Percentiles rank a stretch among this genome's conserved stretches.
Conservation (phyloP, 1,139 yeast genomes). For the Candida labiduridarum region DNA sequence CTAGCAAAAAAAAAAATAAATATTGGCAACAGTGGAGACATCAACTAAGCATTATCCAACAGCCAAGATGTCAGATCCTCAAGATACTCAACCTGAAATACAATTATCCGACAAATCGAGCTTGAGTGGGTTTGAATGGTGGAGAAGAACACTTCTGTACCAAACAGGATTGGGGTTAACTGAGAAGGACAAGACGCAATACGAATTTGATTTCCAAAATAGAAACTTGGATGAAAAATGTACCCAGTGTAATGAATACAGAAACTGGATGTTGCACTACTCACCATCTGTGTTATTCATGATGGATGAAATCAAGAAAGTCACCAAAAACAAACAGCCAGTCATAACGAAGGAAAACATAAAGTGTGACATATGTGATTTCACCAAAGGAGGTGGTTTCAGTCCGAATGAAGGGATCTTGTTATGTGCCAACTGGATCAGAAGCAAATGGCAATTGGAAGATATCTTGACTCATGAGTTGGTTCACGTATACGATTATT, state of each 20-base stretch:
- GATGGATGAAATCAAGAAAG: slow-evolving; percentile 78
- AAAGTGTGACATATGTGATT: slow-evolving; percentile 83
- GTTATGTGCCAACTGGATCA: slow-evolving; percentile 82
- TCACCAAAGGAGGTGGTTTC: slow-evolving; percentile 88
- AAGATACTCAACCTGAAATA: slow-evolving; percentile 7
- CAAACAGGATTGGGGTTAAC: slow-evolving; percentile 71
- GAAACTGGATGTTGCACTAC: slow-evolving; percentile 77
- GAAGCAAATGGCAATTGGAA: slow-evolving; percentile 80
- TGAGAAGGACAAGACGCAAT: slow-evolving; percentile 54
- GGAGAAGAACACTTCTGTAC: slow-evolving; percentile 75
- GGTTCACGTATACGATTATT: slow-evolving; percentile 90
- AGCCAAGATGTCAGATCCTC: background rate
- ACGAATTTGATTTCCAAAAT: slow-evolving; percentile 57
- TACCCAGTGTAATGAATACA: slow-evolving; percentile 64
- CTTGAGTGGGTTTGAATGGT: slow-evolving; percentile 69
- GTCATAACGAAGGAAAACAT: slow-evolving; percentile 46
- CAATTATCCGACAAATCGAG: slow-evolving; percentile 26
- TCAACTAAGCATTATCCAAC: background rate
- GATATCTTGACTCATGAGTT: slow-evolving; percentile 92
- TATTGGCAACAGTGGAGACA: background rate
- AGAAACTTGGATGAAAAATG: slow-evolving; percentile 58
- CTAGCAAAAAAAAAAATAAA: background rate
- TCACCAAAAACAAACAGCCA: slow-evolving; percentile 51
- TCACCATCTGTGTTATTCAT: slow-evolving; percentile 88
- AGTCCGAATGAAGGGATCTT: slow-evolving; percentile 87